These are phyloP conservation scores for Lentinula raphanica DNA, from an alignment of 768 basidiomycete species.

Conservation along the genomic window DNA sequence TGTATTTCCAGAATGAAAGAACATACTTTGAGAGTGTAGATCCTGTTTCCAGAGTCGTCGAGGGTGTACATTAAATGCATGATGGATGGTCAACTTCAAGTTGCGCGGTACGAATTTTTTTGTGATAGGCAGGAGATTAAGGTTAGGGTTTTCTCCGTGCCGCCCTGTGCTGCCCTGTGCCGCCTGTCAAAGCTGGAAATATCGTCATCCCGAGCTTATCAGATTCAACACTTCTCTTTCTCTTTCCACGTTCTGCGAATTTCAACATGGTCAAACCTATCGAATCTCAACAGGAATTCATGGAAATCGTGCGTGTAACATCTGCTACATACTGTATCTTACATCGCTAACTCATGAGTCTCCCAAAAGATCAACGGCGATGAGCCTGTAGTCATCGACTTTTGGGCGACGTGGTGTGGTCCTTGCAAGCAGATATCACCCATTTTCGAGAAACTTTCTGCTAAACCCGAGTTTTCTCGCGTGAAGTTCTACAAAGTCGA, in stretches of 20 bases:
- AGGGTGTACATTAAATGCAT: constrained; percentile 99
- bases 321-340: constrained; percentile 2
- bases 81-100: constrained; percentile 17
- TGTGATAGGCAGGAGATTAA: no score
- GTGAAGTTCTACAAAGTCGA: constrained; percentile 72
- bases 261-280: not conserved
- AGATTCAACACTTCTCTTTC: not conserved
- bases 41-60: constrained; percentile 69
- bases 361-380: constrained; percentile 11
- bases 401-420: constrained; percentile 15
- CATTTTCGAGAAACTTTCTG: constrained; percentile 30
- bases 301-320: not conserved
- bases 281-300: not conserved
- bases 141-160: constrained; percentile 3
- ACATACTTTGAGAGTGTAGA: constrained; percentile 89
- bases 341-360: not conserved
- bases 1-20: not conserved
- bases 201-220: not conserved
- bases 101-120: not conserved
- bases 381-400: constrained; percentile 13
- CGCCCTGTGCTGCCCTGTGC: not conserved
- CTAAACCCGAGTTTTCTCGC: constrained; percentile 19
- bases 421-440: constrained; percentile 13
- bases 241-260: not conserved
- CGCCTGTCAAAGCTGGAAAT: not conserved